phyloP scores from a whole-genome alignment of 768 basidiomycete genomes.

The Porphyrellus cyaneotinctus region DNA sequence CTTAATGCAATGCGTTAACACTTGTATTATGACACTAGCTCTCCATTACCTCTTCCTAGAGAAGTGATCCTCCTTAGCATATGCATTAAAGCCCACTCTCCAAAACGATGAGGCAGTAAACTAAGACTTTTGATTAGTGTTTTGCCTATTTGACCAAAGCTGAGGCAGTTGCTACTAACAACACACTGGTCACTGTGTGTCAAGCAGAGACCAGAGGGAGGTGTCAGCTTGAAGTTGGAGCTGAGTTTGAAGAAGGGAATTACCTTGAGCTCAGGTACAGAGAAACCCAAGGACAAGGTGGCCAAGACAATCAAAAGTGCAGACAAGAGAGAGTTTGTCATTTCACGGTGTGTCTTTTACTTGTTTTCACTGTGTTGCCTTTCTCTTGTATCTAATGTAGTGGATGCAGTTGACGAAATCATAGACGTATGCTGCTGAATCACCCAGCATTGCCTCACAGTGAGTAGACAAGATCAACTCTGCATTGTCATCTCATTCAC shows the following conservation, averaged over 20 bases:
- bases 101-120: constrained; percentile 55
- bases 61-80: constrained; percentile 52
- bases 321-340: constrained; percentile 55
- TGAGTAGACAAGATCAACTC: constrained; percentile 42
- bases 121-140: constrained; percentile 51
- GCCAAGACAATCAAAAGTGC: constrained; percentile 43
- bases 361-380: not conserved
- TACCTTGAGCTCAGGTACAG: constrained; percentile 3
- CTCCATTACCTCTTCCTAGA: constrained; percentile 37
- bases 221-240: constrained; percentile 48
- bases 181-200: constrained; percentile 54
- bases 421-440: constrained; percentile 40
- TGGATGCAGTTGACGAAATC: constrained; percentile 42
- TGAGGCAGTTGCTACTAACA: constrained; percentile 54
- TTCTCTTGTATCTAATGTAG: not conserved
- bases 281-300: constrained; percentile 40
- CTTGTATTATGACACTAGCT: constrained; percentile 18
- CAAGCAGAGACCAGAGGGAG: constrained; percentile 40
- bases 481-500: constrained; percentile 21
- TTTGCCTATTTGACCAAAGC: constrained; percentile 44
- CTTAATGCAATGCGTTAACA: not conserved
- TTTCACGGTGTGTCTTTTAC: constrained; percentile 49
- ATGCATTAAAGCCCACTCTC: constrained; percentile 48
- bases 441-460: constrained; percentile 29
- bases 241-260: constrained; percentile 35